These are phyloP conservation scores for Leccinum variicolor DNA, from an alignment of 768 basidiomycete genomes.

Conservation along the genomic window DNA sequence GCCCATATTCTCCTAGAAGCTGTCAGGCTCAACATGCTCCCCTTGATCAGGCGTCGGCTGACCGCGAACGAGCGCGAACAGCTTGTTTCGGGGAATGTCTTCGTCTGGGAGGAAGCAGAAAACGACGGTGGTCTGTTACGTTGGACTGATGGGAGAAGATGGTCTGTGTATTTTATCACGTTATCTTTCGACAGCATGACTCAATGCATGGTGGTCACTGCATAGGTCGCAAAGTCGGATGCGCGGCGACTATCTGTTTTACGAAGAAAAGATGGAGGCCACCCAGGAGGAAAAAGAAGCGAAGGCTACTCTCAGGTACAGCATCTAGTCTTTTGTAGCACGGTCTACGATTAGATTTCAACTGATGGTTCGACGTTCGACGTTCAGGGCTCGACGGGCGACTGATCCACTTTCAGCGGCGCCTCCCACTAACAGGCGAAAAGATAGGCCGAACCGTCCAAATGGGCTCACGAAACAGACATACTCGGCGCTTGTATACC, in stretches of 20 bases:
- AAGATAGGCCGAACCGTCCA: slow-evolving; percentile 74
- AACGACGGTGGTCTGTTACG: slow-evolving; percentile 63
- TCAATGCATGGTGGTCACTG: not conserved
- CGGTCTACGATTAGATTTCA: not conserved
- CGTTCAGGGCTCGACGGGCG: slow-evolving; percentile 50
- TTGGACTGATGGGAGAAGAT: slow-evolving; percentile 82
- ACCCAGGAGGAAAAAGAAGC: slow-evolving; percentile 77
- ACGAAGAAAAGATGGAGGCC: slow-evolving; percentile 79
- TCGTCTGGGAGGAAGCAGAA: slow-evolving; percentile 85
- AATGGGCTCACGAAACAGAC: slow-evolving; percentile 86
- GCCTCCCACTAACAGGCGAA: slow-evolving; percentile 62
- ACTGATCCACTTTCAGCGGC: slow-evolving; percentile 58
- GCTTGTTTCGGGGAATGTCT: slow-evolving; percentile 69
- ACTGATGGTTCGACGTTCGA: slow-evolving; percentile 1
- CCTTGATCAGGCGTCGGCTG: slow-evolving; percentile 69
- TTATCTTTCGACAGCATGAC: not conserved
- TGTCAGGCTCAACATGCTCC: slow-evolving; percentile 65
- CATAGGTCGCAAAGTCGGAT: slow-evolving; percentile 83
- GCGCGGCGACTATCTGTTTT: slow-evolving; percentile 80
- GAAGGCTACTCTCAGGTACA: slow-evolving; percentile 71
- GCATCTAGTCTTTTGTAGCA: slow-evolving; percentile 12
- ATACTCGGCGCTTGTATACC: slow-evolving; percentile 71
- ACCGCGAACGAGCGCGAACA: slow-evolving; percentile 67
- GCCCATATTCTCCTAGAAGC: slow-evolving; percentile 76
- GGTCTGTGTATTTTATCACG: slow-evolving; percentile 38